A percentile compares a stretch with the other conserved stretches of the same genome.
phyloP scores from a whole-genome alignment of 768 basidiomycete species.

The Nidularia sp. region DNA sequence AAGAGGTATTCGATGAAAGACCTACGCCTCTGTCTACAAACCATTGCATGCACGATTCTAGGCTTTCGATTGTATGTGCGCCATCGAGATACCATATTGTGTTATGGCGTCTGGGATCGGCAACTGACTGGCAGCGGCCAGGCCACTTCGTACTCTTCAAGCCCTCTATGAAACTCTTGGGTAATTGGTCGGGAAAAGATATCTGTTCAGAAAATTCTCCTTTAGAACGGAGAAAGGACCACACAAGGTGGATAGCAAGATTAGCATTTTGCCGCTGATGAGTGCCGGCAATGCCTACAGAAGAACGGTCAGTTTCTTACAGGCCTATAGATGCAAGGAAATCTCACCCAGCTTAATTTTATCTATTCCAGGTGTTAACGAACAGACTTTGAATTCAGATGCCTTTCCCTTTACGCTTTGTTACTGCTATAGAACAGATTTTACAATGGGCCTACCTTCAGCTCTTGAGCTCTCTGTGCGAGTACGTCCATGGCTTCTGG shows the following conservation, averaged over 20 bases:
- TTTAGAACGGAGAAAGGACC: conserved; percentile 50
- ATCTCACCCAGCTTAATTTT: too few species aligned
- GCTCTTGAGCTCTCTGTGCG: conserved; percentile 57
- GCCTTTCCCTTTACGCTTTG: too few species aligned
- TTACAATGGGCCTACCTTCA: conserved; percentile 51
- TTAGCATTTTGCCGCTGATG: conserved; percentile 90
- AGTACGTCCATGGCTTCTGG: conserved; percentile 65
- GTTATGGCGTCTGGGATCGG: conserved; percentile 46
- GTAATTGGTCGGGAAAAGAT: conserved; percentile 37
- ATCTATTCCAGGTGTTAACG: too few species aligned
- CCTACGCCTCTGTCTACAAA: conserved; percentile 63
- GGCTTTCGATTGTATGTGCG: conserved; percentile 90
- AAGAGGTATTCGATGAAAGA: conserved; percentile 22
- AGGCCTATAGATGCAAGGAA: too few species aligned
- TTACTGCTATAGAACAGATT: too few species aligned
- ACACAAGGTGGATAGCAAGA: conserved; percentile 74
- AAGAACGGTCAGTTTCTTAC: background rate
- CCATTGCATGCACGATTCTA: conserved; percentile 87
- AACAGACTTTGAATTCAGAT: too few species aligned
- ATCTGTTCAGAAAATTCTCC: conserved; percentile 19
- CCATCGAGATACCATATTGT: conserved; percentile 92
- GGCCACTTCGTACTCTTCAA: conserved; percentile 81
- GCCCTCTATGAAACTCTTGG: conserved; percentile 53
- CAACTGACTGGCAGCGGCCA: conserved; percentile 86
- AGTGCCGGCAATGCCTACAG: conserved; percentile 71